Conservation (phyloP, 1,139 yeast genomes). For the Yamadazyma diospyri region DNA sequence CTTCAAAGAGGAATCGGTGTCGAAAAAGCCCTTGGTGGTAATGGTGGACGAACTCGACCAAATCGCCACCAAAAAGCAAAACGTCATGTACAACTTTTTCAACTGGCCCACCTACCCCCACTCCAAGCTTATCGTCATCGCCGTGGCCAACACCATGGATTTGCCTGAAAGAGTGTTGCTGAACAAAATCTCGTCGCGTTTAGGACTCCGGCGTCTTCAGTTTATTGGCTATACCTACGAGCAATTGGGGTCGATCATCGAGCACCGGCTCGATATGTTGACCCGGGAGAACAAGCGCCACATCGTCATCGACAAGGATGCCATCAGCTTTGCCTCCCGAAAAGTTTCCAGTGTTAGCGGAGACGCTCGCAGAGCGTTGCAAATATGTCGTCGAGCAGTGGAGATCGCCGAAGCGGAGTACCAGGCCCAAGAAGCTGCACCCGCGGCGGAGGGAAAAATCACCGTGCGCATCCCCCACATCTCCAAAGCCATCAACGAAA, state of each 20-base stretch:
- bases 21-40: slow-evolving; percentile 61
- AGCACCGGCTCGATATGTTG: slow-evolving; percentile 60
- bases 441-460: slow-evolving; percentile 23
- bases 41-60: slow-evolving; percentile 93
- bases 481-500: slow-evolving; percentile 74
- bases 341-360: slow-evolving; percentile 96
- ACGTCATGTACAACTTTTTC: slow-evolving; percentile 91
- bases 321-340: slow-evolving; percentile 87
- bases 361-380: slow-evolving; percentile 91
- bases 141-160: slow-evolving; percentile 97
- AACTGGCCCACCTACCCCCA: slow-evolving; percentile 91
- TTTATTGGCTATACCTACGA: slow-evolving; percentile 85
- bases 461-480: slow-evolving; percentile 68
- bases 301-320: slow-evolving; percentile 61
- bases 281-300: slow-evolving; percentile 36
- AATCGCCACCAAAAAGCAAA: slow-evolving; percentile 78
- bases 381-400: slow-evolving; percentile 85
- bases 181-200: slow-evolving; percentile 85
- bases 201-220: slow-evolving; percentile 83
- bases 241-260: slow-evolving; percentile 73
- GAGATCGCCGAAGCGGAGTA: slow-evolving; percentile 75
- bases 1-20: slow-evolving; percentile 24
- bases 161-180: slow-evolving; percentile 85
- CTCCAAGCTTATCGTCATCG: slow-evolving; percentile 81
- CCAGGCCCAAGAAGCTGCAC: slow-evolving; percentile 11